Conservation (phyloP, 257 asterid species). For the Solanum pennellii region DNA sequence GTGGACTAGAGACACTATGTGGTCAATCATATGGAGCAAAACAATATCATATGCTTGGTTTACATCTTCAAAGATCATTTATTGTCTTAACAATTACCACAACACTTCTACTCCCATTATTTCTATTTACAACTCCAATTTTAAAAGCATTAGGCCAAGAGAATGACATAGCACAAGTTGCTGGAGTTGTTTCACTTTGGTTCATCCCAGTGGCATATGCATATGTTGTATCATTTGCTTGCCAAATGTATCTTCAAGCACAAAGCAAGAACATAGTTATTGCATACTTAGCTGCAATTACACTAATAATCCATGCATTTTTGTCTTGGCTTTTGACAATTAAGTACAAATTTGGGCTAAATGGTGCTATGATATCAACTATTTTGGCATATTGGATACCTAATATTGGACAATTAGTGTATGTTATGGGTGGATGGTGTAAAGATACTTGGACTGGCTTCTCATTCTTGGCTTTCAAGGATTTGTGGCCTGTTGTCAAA, state of each 20-base stretch:
- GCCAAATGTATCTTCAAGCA: constrained; percentile 75
- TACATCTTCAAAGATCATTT: constrained; percentile 80
- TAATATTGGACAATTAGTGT: constrained; percentile 43
- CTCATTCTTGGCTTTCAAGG: constrained; percentile 41
- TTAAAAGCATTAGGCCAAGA: constrained; percentile 57
- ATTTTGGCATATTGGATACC: constrained; percentile 62
- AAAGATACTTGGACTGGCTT: constrained; percentile 65
- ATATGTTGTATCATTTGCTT: constrained; percentile 33
- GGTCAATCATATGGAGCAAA: constrained; percentile 19
- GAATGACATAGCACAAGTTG: constrained; percentile 30
- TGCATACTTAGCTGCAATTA: constrained; percentile 41
- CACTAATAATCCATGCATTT: constrained; percentile 33
- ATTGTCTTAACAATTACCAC: constrained; percentile 23
- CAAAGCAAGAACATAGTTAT: constrained; percentile 74
- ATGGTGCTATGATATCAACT: constrained; percentile 57
- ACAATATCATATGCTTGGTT: constrained; percentile 70
- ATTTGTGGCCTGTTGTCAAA: constrained; percentile 56
- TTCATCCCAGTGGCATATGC: constrained; percentile 49
- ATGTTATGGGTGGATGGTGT: constrained; percentile 48
- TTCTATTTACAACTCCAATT: constrained; percentile 39
- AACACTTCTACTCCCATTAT: constrained; percentile 33
- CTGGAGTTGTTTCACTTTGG: constrained; percentile 38
- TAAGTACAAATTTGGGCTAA: constrained; percentile 31
- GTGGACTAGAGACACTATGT: constrained; percentile 62
- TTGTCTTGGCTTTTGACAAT: constrained; percentile 57